Percentiles rank a stretch among this genome's conserved stretches.
Evolutionary conservation across 768 basidiomycete species (phyloP).

Genomic region (Termitomyces sp.): DNA sequence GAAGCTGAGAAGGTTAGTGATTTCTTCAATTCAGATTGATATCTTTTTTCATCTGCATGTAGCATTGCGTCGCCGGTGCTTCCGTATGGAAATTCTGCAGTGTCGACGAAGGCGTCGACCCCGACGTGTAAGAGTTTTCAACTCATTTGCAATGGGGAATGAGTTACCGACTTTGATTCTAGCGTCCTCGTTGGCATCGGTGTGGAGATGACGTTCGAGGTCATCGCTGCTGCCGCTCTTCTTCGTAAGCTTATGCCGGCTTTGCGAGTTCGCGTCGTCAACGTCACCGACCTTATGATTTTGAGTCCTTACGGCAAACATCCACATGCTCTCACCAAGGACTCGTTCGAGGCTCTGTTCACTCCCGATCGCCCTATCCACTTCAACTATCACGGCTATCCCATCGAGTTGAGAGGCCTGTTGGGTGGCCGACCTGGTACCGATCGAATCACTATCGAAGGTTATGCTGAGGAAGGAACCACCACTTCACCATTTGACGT

Average conservation of each 20-base stretch:
- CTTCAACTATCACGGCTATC: slow-evolving; percentile 84
- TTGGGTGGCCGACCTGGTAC: slow-evolving; percentile 50
- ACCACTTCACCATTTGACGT: slow-evolving; percentile 83
- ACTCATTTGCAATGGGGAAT: neutral
- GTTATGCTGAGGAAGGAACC: slow-evolving; percentile 71
- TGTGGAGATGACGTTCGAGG: slow-evolving; percentile 85
- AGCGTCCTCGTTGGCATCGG: slow-evolving; percentile 84
- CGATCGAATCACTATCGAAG: slow-evolving; percentile 50
- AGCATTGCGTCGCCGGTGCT: slow-evolving; percentile 85
- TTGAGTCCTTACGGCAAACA: slow-evolving; percentile 64
- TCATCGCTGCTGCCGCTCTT: slow-evolving; percentile 79
- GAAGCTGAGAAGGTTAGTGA: slow-evolving; percentile 61
- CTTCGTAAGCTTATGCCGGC: slow-evolving; percentile 65
- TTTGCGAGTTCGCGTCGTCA: slow-evolving; percentile 81
- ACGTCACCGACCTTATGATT: slow-evolving; percentile 88
- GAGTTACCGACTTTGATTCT: slow-evolving; percentile 18
- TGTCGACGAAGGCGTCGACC: slow-evolving; percentile 62
- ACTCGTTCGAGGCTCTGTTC: slow-evolving; percentile 66
- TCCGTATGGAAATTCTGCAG: slow-evolving; percentile 85
- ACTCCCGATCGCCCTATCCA: slow-evolving; percentile 64
- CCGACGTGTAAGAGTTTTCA: slow-evolving; percentile 53
- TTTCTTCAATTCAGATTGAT: neutral
- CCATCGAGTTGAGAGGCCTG: slow-evolving; percentile 65
- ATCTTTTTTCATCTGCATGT: slow-evolving; percentile 1
- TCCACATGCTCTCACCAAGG: slow-evolving; percentile 64